A percentile compares a stretch with the other conserved stretches of the same genome.
These are phyloP conservation scores for Penicillium soppii DNA, from an alignment of 495 filamentous ascomycete genomes.

Conservation along the genomic window DNA sequence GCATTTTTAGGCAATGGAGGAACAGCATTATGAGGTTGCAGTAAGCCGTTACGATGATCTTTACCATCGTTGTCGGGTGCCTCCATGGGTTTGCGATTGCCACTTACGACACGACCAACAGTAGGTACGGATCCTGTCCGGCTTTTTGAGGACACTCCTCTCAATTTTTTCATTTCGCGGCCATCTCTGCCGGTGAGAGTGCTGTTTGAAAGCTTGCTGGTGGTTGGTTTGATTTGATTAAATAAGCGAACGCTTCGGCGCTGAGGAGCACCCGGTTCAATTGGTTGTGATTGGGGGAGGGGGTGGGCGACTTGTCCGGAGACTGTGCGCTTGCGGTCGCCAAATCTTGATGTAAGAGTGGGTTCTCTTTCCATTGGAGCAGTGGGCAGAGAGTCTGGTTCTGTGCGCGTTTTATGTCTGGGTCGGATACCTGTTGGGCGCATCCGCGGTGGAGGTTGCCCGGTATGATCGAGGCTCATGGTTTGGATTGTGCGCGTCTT, in stretches of 20 bases:
- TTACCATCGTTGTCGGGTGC: constrained; percentile 66
- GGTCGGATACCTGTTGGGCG: constrained; percentile 52
- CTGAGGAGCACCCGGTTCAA: constrained; percentile 67
- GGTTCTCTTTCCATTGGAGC: constrained; percentile 34
- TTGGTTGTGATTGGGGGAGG: constrained; percentile 42
- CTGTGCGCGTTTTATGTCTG: constrained; percentile 48
- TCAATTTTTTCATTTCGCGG: constrained; percentile 76
- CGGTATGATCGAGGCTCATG: constrained; percentile 45
- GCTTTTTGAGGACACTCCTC: constrained; percentile 60
- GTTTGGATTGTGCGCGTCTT: constrained; percentile 60
- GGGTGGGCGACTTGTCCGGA: constrained; percentile 75
- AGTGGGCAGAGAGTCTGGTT: constrained; percentile 47
- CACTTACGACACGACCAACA: constrained; percentile 82
- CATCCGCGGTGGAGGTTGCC: constrained; percentile 67
- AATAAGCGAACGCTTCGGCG: constrained; percentile 79
- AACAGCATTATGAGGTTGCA: constrained; percentile 24
- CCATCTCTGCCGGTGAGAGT: constrained; percentile 57
- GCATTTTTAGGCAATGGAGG: constrained; percentile 29
- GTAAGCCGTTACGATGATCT: constrained; percentile 38
- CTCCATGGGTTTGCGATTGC: constrained; percentile 65
- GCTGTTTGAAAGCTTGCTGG: constrained; percentile 51
- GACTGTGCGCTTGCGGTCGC: constrained; percentile 78
- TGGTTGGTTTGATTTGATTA: constrained; percentile 64
- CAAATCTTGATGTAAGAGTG: constrained; percentile 32
- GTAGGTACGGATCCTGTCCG: constrained; percentile 55